Percentiles rank a stretch among this genome's conserved stretches.
Conservation (phyloP, 176 grass and related monocot species). For the Phoenix dactylifera region DNA sequence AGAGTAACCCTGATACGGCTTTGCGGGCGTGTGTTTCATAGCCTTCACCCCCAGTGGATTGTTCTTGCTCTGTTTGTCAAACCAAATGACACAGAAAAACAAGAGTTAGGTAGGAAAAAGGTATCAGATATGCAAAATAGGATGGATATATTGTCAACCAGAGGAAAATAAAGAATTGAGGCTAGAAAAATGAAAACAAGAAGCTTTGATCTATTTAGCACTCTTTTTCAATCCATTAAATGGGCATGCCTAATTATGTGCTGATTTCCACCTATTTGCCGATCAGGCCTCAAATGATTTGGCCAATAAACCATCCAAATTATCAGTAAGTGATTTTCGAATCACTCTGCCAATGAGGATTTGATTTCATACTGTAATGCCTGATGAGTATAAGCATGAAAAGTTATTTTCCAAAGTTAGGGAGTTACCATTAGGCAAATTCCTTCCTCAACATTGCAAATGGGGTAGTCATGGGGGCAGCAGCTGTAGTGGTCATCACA, state of each 20-base stretch:
- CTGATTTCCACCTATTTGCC: too few species aligned
- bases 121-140: too few species aligned
- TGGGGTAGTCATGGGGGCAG: conserved; percentile 40
- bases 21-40: conserved; percentile 24
- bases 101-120: not conserved
- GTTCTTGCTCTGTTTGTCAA: conserved; percentile 36
- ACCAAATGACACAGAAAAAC: not conserved
- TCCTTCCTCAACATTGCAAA: conserved; percentile 30
- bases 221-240: too few species aligned
- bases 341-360: not conserved
- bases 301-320: too few species aligned
- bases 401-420: not conserved
- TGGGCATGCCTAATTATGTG: too few species aligned
- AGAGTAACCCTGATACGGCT: not conserved
- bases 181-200: too few species aligned
- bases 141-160: too few species aligned
- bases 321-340: not conserved
- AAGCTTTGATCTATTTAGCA: too few species aligned
- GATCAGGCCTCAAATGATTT: too few species aligned
- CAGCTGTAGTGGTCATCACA: conserved; percentile 46
- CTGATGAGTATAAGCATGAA: not conserved
- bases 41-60: conserved; percentile 33
- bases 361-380: not conserved
- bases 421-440: conserved; percentile 32
- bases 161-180: too few species aligned